phyloP scores from a whole-genome alignment of 345 rosid genomes.

The Eucalyptus pumila region DNA sequence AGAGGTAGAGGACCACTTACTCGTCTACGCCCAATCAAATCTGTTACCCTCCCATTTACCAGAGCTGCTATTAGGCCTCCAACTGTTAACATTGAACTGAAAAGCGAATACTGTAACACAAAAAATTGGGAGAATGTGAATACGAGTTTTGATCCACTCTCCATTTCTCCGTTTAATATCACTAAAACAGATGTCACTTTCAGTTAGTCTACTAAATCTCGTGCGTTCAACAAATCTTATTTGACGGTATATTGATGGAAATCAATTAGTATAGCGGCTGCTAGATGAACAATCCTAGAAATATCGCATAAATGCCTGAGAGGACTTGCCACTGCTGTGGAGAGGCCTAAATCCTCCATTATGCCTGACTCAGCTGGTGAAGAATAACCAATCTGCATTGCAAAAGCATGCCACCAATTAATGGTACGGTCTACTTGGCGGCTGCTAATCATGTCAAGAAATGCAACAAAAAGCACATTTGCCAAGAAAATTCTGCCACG shows the following conservation, averaged over 20 bases:
- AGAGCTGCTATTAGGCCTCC: slow-evolving; percentile 20
- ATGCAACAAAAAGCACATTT: not conserved
- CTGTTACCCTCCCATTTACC: slow-evolving; percentile 13
- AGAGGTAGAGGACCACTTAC: not conserved
- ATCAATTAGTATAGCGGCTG: not conserved
- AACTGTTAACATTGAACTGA: slow-evolving; percentile 13
- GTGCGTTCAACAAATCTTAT: not conserved
- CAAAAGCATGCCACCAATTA: not conserved
- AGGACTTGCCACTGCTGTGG: not conserved
- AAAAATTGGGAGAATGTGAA: not conserved
- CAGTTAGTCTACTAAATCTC: not conserved
- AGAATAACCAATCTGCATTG: not conserved
- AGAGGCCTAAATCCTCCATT: not conserved
- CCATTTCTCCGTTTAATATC: not conserved
- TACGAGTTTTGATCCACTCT: not conserved
- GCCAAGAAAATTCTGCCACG: not conserved
- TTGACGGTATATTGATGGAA: not conserved
- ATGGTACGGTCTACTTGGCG: not conserved
- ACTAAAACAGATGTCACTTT: not conserved
- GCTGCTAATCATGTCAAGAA: not conserved
- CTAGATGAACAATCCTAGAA: not conserved
- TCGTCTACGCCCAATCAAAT: slow-evolving; percentile 14
- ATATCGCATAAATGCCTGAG: not conserved
- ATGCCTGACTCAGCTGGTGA: slow-evolving; percentile 6
- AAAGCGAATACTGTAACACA: slow-evolving; percentile 19